Evolutionary conservation across 345 rosid genomes (phyloP).

Genomic region (Salix brachista): DNA sequence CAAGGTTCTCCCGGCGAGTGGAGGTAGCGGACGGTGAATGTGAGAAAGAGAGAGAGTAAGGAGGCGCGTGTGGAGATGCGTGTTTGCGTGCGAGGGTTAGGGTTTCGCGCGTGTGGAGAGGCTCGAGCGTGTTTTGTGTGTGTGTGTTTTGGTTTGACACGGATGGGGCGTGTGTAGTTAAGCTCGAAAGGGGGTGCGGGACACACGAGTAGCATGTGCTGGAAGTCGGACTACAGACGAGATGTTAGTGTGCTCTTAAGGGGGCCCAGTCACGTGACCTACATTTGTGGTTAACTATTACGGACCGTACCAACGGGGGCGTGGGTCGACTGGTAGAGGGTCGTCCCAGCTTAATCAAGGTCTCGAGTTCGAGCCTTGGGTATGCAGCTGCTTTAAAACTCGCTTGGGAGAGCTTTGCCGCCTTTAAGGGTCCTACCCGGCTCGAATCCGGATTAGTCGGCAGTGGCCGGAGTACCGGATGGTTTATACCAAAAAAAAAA

Average conservation of each 20-base stretch:
- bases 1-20: constrained; percentile 39
- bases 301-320: no score
- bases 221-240: constrained; percentile 16
- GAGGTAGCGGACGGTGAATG: constrained; percentile 27
- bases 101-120: constrained; percentile 65
- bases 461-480: no score
- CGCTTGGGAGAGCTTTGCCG: no score
- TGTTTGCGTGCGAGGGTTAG: constrained; percentile 33
- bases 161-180: constrained; percentile 61
- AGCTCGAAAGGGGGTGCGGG: constrained; percentile 26
- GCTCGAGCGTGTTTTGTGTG: constrained; percentile 58
- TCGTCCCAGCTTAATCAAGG: no score
- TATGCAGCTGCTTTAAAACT: no score
- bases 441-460: no score
- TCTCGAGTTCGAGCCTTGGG: no score
- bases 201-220: constrained; percentile 45
- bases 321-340: no score
- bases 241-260: constrained; percentile 9
- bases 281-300: background rate
- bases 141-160: constrained; percentile 55
- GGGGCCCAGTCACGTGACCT: constrained; percentile 28
- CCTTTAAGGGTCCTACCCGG: no score
- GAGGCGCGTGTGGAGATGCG: constrained; percentile 54
- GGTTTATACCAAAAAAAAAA: no score
- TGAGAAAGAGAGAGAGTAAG: constrained; percentile 8